Percentiles rank a stretch among this genome's conserved stretches.
phyloP scores from a whole-genome alignment of 306 rosid species.

The Hylodesmum podocarpum region DNA sequence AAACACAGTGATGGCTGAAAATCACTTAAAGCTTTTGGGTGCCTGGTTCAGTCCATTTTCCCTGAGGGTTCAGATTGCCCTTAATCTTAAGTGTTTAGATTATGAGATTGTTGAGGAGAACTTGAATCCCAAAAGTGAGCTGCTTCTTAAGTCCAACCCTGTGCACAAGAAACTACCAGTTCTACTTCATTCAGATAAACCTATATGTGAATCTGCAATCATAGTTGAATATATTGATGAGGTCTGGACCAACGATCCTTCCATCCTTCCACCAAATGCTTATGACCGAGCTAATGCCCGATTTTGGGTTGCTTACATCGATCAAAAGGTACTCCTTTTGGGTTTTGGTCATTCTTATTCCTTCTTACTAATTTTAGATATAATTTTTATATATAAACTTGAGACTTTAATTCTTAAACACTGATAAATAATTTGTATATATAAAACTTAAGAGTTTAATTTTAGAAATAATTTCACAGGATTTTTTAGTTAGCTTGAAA shows the following conservation, averaged over 20 bases:
- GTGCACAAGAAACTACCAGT: constrained; percentile 61
- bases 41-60: constrained; percentile 43
- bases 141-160: too few relatives aligned
- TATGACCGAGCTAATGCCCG: constrained; percentile 50
- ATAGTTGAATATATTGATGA: constrained; percentile 59
- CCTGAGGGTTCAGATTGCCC: constrained; percentile 41
- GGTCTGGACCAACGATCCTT: constrained; percentile 43
- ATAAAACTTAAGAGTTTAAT: too few relatives aligned
- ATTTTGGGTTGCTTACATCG: constrained; percentile 52
- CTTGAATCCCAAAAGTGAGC: constrained; percentile 40
- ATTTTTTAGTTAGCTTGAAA: too few relatives aligned
- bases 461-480: too few relatives aligned
- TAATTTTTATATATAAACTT: too few relatives aligned
- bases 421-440: background rate
- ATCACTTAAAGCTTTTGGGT: constrained; percentile 44
- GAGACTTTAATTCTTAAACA: too few relatives aligned
- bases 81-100: constrained; percentile 42
- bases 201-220: constrained; percentile 52
- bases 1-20: constrained; percentile 31
- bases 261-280: constrained; percentile 53
- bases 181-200: constrained; percentile 44
- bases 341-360: too few relatives aligned
- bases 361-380: too few relatives aligned
- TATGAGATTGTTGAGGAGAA: constrained; percentile 42
- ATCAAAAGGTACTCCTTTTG: constrained; percentile 58